Evolutionary conservation across 805 yeast species (phyloP), one percentile per base, ranked within the genome.

Genomic region (Kazachstania africana): DNA sequence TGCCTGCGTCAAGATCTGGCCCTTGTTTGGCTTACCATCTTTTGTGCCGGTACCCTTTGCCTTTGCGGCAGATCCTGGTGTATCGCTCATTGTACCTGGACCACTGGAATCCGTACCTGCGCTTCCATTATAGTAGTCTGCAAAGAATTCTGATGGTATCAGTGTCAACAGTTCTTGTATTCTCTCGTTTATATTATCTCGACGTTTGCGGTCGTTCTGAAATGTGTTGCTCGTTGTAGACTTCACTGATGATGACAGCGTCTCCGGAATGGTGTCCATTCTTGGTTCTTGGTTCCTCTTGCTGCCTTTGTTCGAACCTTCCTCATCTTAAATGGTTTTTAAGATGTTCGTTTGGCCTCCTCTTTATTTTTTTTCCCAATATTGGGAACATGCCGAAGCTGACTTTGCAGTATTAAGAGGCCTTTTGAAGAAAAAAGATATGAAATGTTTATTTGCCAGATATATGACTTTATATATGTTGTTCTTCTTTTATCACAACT

Each of bases 1-100:
- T 0, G 83, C 70, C 46, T 77, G 79, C 6, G 82, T 69, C 36
- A 81, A 59, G 2, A 81, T 78, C 49, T 79, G 88, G 2, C 93
- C 93, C 55, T 81, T 81, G 47, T 79, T 80, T 0, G 93, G 93
- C 42, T 78, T 79, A 2, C 88, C 91, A 45, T 79, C 88, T 40
- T 76, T 78, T 1, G 88, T 79, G 0, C 88, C 88, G 5, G 72
- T 62, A 3, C 72, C 68, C 40, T 64, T 66, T 1, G 37, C 31
- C 27, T 40, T 48, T 10, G 42, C 32, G 6, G 34, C 22, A 16
- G 36, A 31, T 15, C 31, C 24, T 3, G 42, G 36, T n/a, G 41
- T 35, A 15, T 28, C 29, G 4, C 19, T 16, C 28, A 39, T 17
- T 5, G 21, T 17, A 5, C 14, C 14, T 5, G 30, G 40, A 6